A percentile compares a stretch with the other conserved stretches of the same genome.
These are phyloP conservation scores for Talaromyces sp. DNA, from an alignment of 2,329 filamentous ascomycete genomes.

Conservation along the genomic window DNA sequence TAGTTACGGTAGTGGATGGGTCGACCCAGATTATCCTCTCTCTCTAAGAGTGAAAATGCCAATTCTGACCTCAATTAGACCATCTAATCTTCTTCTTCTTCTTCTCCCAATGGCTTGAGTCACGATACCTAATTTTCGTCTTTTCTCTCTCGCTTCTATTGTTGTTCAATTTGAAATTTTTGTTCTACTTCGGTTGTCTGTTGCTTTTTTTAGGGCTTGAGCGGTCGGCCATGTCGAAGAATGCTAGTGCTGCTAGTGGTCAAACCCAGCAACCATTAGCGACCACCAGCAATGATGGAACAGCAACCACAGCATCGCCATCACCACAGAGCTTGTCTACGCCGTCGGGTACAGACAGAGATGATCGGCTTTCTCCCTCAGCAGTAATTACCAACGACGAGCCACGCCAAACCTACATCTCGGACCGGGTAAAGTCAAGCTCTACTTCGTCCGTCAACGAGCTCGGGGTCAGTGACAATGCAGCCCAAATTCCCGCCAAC, in stretches of 20 bases:
- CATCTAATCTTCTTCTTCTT: background rate
- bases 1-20: slow-evolving; percentile 12
- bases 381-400: slow-evolving; percentile 6
- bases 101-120: background rate
- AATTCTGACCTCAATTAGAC: slow-evolving; percentile 8
- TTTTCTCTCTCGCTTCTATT: background rate
- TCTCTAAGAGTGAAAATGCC: slow-evolving; percentile 1
- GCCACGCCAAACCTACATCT: background rate
- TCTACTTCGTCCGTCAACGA: slow-evolving; percentile 12
- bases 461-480: slow-evolving; percentile 9
- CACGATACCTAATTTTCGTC: too few species aligned
- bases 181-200: background rate
- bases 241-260: slow-evolving; percentile 9
- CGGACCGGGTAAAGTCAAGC: slow-evolving; percentile 2
- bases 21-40: slow-evolving; percentile 8
- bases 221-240: slow-evolving; percentile 13
- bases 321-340: background rate
- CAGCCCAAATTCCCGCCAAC: background rate
- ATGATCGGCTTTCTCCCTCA: background rate
- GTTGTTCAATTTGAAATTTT: background rate
- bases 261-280: background rate
- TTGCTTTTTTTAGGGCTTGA: slow-evolving; percentile 6
- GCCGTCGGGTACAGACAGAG: background rate
- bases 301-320: background rate
- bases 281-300: background rate